A percentile compares a stretch with the other conserved stretches of the same genome.
These are phyloP conservation scores for Castanea crenata DNA, from an alignment of 306 rosid species.

Conservation along the genomic window DNA sequence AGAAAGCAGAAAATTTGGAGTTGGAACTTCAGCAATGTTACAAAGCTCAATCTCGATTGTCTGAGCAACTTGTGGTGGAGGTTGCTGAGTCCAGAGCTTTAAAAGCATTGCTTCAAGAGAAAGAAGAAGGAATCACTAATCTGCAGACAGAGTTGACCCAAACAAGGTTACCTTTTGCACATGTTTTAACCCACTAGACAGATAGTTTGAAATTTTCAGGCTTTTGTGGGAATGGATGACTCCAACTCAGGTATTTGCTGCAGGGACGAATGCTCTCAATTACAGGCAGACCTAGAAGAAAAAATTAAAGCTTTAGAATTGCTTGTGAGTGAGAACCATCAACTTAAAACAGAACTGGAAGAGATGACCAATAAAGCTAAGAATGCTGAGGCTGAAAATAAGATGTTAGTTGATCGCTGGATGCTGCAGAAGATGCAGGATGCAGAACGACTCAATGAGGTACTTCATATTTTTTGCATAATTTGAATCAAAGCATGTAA, in stretches of 20 bases:
- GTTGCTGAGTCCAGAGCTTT: slow-evolving; percentile 82
- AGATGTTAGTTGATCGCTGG: slow-evolving; percentile 93
- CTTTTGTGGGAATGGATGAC: neutral
- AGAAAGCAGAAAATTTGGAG: slow-evolving; percentile 78
- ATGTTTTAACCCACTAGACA: neutral
- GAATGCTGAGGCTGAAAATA: slow-evolving; percentile 84
- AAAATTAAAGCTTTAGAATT: slow-evolving; percentile 71
- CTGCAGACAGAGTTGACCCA: slow-evolving; percentile 62
- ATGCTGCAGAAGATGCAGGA: slow-evolving; percentile 98
- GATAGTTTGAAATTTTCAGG: neutral
- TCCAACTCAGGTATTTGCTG: slow-evolving; percentile 15
- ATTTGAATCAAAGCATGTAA: neutral
- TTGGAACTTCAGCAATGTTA: slow-evolving; percentile 94
- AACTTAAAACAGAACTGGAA: slow-evolving; percentile 64
- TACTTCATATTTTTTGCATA: slow-evolving; percentile 16
- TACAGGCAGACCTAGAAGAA: slow-evolving; percentile 68
- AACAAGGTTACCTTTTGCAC: slow-evolving; percentile 42
- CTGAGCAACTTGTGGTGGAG: slow-evolving; percentile 96
- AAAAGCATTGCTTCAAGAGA: slow-evolving; percentile 67
- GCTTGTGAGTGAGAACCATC: slow-evolving; percentile 70
- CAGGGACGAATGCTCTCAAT: slow-evolving; percentile 74
- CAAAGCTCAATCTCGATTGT: slow-evolving; percentile 87
- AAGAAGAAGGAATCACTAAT: slow-evolving; percentile 47
- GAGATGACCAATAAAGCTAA: slow-evolving; percentile 55
- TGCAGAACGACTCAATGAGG: slow-evolving; percentile 99